phyloP scores from a whole-genome alignment of 129 eudicot species.

The Centaurea solstitialis region DNA sequence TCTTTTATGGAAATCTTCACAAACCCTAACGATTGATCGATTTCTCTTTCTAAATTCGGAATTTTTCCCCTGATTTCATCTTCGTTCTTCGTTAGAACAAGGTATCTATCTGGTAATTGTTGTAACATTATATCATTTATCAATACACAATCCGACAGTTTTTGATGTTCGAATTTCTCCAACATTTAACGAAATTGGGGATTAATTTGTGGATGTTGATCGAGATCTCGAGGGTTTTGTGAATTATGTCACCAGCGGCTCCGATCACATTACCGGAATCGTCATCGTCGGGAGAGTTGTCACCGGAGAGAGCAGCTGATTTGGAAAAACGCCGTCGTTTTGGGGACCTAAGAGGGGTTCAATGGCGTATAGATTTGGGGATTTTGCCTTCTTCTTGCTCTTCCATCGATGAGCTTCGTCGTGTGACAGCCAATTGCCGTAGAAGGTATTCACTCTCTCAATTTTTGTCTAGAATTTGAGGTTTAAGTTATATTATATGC shows the following conservation, averaged over 20 bases:
- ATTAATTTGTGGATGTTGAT: neutral
- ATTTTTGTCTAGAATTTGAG: neutral
- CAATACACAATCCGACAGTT: no score
- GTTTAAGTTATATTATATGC: neutral
- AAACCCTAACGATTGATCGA: neutral
- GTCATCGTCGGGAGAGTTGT: constrained; percentile 34
- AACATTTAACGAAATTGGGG: no score
- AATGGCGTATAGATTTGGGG: constrained; percentile 93
- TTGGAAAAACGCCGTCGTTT: constrained; percentile 40
- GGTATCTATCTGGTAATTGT: no score
- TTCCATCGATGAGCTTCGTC: constrained; percentile 70
- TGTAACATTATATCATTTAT: no score
- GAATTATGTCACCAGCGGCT: constrained; percentile 42
- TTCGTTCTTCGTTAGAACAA: no score
- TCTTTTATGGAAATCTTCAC: no score
- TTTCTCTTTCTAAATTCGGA: neutral
- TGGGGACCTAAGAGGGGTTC: constrained; percentile 70
- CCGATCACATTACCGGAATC: constrained; percentile 41
- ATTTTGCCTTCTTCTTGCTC: constrained; percentile 63
- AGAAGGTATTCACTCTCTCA: constrained; percentile 49
- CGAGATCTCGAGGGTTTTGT: constrained; percentile 25
- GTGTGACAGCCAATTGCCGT: constrained; percentile 72
- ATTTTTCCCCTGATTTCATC: neutral
- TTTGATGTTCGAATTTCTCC: no score
- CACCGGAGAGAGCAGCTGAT: constrained; percentile 23